A percentile compares a stretch with the other conserved stretches of the same genome.
Evolutionary conservation across 352 stramenopile species (phyloP).

Genomic region (Phytophthora hibernalis): DNA sequence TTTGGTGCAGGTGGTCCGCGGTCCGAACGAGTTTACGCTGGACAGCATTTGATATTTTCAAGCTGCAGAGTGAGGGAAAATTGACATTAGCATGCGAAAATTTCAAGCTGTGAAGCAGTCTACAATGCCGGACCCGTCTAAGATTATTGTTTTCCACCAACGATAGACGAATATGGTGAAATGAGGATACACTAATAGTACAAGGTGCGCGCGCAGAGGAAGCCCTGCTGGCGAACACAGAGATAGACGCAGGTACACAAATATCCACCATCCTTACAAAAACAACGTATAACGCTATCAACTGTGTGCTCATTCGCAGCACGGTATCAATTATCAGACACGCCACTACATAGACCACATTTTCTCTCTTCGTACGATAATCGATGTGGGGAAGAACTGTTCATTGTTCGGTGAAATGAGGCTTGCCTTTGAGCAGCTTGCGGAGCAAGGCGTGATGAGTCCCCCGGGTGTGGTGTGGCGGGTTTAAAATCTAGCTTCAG

Average conservation of each 20-base stretch:
- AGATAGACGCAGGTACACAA: conserved; percentile 39
- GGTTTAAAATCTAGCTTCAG: too few species aligned
- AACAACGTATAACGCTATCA: not conserved
- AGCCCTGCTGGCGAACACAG: conserved; percentile 43
- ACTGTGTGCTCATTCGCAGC: conserved; percentile 10
- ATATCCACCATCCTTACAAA: not conserved
- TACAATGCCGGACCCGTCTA: conserved; percentile 46
- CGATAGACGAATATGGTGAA: conserved; percentile 14
- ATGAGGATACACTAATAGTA: conserved; percentile 41
- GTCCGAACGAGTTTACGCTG: conserved; percentile 47
- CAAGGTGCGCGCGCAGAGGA: conserved; percentile 40
- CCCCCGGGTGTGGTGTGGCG: too few species aligned
- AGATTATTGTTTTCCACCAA: conserved; percentile 28
- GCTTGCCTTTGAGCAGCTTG: too few species aligned
- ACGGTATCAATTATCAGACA: conserved; percentile 29
- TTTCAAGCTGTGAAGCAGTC: conserved; percentile 52
- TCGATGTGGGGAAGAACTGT: too few species aligned
- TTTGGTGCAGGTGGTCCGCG: not conserved
- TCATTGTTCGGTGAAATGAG: too few species aligned
- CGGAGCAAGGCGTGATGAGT: too few species aligned
- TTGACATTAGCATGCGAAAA: conserved; percentile 30
- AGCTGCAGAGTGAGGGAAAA: conserved; percentile 5
- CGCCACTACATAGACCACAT: conserved; percentile 11
- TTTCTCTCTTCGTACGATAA: too few species aligned
- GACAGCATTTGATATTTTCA: conserved; percentile 52